Evolutionary conservation across 805 yeast genomes (phyloP).

Genomic region (Ogataea degrootiae): DNA sequence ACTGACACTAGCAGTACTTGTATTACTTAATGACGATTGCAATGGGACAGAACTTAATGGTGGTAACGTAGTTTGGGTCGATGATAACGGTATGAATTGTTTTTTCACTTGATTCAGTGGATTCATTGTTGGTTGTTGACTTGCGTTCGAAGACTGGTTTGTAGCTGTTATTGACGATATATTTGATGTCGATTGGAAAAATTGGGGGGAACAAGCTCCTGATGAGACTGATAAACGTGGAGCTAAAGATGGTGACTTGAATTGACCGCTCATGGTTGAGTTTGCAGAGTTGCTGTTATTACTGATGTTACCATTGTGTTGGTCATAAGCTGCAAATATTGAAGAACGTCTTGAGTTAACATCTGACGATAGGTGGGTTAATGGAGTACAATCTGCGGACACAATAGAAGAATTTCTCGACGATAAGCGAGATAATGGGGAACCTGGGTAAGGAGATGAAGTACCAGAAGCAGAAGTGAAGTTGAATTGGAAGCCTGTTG

Average conservation of each 20-base stretch:
- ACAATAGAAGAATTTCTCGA: conserved; percentile 29
- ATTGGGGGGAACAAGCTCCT: conserved; percentile 22
- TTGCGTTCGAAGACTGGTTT: background rate
- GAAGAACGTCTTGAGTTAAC: conserved; percentile 26
- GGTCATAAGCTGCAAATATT: conserved; percentile 13
- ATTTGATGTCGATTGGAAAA: conserved; percentile 7
- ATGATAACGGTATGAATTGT: too few species aligned
- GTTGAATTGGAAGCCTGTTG: conserved; percentile 5
- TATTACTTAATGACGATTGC: background rate
- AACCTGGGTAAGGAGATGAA: conserved; percentile 22
- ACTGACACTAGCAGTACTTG: background rate
- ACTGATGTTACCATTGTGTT: background rate
- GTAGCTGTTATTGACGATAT: conserved; percentile 5
- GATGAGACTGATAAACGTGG: conserved; percentile 21
- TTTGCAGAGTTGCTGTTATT: background rate
- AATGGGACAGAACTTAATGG: background rate
- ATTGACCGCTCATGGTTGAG: conserved; percentile 2
- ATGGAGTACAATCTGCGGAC: conserved; percentile 28
- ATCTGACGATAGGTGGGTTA: conserved; percentile 20
- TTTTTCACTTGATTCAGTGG: too few species aligned
- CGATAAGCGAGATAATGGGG: conserved; percentile 29
- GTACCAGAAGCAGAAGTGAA: conserved; percentile 9
- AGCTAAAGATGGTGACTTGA: conserved; percentile 20
- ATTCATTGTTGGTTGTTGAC: too few species aligned
- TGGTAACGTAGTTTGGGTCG: conserved; percentile 1